Evolutionary conservation across 2,329 filamentous ascomycete species (phyloP), one percentile per base, ranked within the genome.

Genomic region (Dactylellina haptotyla): DNA sequence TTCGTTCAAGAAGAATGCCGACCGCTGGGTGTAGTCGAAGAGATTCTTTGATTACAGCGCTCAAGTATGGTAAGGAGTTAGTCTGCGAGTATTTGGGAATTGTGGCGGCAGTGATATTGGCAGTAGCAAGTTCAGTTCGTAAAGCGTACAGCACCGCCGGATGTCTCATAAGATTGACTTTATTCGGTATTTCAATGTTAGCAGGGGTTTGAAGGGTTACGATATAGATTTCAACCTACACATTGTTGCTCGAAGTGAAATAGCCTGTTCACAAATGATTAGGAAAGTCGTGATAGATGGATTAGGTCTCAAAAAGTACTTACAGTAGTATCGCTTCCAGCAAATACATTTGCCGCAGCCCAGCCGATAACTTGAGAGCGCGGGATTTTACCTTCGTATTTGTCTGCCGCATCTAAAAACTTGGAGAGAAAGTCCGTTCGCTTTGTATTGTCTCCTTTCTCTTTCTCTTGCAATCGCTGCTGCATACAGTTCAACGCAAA

Each of bases 41-140:
- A 0, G 83, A 80, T 77, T 88, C 86, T 18, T 82, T 83, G 18
- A 87, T 81, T 1, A 85, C 82, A 2, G 85, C 85, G 45, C 84
- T 81, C 8, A 87, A 81, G 76, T 86, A 86, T 0, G 81, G 81
- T 26, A 83, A 76, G 41, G 76, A 0, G 77, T 78, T 28, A 76
- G 66, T 23, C 78, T 69, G 2, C 75, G 77, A 61, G 20, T 66
- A 73, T 37, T 58, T 58, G 14, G 61, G 59, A 14, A 73, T 61
- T 0, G 37, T 57, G 1, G 39, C 43, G 2, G 58, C 20, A 1
- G 43, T 48, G 20, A 73, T 23, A 26, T 61, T 53, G 2, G 61
- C 45, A 3, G 16, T 37, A 0, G 34, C 12, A 4, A 73, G 48
- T 64, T 64, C 58, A 1, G 18, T 63, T 9, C 66, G 50, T 4